Conservation (phyloP, 2,329 filamentous ascomycete genomes). For the Stachybotrys elegans region DNA sequence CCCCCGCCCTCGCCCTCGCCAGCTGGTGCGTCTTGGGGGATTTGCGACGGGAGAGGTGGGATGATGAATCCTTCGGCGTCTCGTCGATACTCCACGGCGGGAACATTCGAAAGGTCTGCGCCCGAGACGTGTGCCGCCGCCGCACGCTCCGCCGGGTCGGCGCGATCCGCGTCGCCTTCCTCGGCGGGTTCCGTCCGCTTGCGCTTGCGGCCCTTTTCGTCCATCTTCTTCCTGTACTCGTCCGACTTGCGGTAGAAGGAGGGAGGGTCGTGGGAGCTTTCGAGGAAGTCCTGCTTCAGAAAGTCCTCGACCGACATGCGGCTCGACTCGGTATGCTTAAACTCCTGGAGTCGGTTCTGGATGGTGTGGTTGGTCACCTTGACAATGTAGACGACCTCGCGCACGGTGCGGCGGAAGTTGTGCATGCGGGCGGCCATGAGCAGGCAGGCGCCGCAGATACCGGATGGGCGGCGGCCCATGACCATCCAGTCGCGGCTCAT, state of each 20-base stretch:
- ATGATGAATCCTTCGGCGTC: slow-evolving; percentile 68
- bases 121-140: slow-evolving; percentile 19
- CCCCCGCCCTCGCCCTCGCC: slow-evolving; percentile 12
- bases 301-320: slow-evolving; percentile 86
- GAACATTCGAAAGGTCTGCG: slow-evolving; percentile 27
- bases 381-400: slow-evolving; percentile 96
- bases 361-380: slow-evolving; percentile 95
- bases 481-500: slow-evolving; percentile 99
- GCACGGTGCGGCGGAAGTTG: slow-evolving; percentile 88
- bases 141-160: slow-evolving; percentile 6
- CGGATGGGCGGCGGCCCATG: slow-evolving; percentile 85
- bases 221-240: slow-evolving; percentile 51
- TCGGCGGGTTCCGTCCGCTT: slow-evolving; percentile 29
- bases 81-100: slow-evolving; percentile 36
- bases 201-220: slow-evolving; percentile 41
- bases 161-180: slow-evolving; percentile 20
- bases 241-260: slow-evolving; percentile 67
- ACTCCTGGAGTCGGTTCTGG: slow-evolving; percentile 85
- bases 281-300: slow-evolving; percentile 63
- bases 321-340: slow-evolving; percentile 80
- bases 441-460: slow-evolving; percentile 88
- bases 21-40: slow-evolving; percentile 24
- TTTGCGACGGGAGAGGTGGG: slow-evolving; percentile 42
- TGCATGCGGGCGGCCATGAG: slow-evolving; percentile 97
- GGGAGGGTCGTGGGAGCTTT: slow-evolving; percentile 75